These are phyloP conservation scores for Paramecium caudatum DNA, from an alignment of 73 alveolate genomes.

Conservation along the genomic window DNA sequence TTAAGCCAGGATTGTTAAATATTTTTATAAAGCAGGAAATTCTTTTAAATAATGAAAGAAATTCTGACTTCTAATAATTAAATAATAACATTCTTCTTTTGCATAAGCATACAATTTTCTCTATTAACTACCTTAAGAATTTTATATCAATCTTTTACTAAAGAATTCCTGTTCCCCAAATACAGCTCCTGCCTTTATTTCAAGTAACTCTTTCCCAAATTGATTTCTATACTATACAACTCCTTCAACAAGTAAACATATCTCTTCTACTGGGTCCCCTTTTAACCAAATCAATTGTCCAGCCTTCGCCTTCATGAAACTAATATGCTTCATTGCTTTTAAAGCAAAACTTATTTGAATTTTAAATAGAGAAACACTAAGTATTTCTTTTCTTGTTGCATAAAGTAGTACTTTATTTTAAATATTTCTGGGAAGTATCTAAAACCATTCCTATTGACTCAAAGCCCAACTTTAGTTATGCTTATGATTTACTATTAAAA, in stretches of 20 bases:
- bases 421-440: not conserved
- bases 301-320: conserved; percentile 17
- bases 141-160: not conserved
- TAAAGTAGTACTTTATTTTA: not conserved
- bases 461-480: not conserved
- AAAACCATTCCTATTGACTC: not conserved
- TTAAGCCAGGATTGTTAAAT: not conserved
- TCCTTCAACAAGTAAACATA: conserved; percentile 53
- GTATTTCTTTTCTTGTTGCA: not conserved
- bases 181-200: not conserved
- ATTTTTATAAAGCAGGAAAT: conserved; percentile 23
- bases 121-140: not conserved
- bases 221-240: not conserved
- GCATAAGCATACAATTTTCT: conserved; percentile 30
- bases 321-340: not conserved
- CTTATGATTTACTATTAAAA: conserved; percentile 1
- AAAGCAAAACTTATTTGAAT: not conserved
- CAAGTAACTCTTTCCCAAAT: conserved; percentile 30
- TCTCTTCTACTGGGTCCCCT: conserved; percentile 63
- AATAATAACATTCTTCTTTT: not conserved
- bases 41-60: conserved; percentile 9
- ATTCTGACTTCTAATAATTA: not conserved
- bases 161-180: conserved; percentile 50
- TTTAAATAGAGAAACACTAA: not conserved
- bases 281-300: conserved; percentile 12